A percentile compares a stretch with the other conserved stretches of the same genome.
These are phyloP conservation scores for Physaria fendleri DNA, from an alignment of 345 rosid species.

Conservation along the genomic window DNA sequence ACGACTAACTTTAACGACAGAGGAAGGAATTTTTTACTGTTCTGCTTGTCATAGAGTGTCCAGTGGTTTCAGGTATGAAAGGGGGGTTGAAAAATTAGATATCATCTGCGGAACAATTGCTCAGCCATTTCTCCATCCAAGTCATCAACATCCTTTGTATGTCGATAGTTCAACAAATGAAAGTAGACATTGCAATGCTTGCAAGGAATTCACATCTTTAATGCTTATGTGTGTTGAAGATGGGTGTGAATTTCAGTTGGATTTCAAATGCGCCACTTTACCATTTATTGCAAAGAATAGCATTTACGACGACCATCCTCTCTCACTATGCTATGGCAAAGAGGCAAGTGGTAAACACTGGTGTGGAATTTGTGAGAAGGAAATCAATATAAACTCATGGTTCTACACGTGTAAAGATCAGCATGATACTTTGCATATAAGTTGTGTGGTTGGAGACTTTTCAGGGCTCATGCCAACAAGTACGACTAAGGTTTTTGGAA, in stretches of 20 bases:
- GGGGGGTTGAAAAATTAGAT: neutral
- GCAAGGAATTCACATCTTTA: neutral
- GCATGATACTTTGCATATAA: neutral
- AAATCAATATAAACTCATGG: neutral
- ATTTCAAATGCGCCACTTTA: neutral
- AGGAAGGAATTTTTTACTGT: neutral
- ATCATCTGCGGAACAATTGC: neutral
- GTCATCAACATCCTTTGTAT: neutral
- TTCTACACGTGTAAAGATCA: slow-evolving; percentile 2
- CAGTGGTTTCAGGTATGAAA: neutral
- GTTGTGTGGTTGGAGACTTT: neutral
- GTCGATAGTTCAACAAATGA: neutral
- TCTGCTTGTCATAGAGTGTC: neutral
- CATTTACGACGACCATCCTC: neutral
- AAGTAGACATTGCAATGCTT: neutral
- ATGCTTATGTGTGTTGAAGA: neutral
- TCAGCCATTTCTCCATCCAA: neutral
- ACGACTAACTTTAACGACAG: no score
- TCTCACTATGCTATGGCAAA: neutral
- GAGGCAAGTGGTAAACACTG: neutral
- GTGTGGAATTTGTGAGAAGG: neutral
- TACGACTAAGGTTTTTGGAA: neutral
- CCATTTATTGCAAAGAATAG: neutral
- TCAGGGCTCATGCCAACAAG: neutral
- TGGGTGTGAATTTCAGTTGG: neutral